These are phyloP conservation scores for Penicillium atrosanguineum DNA, from an alignment of 495 filamentous ascomycete genomes.

Conservation along the genomic window DNA sequence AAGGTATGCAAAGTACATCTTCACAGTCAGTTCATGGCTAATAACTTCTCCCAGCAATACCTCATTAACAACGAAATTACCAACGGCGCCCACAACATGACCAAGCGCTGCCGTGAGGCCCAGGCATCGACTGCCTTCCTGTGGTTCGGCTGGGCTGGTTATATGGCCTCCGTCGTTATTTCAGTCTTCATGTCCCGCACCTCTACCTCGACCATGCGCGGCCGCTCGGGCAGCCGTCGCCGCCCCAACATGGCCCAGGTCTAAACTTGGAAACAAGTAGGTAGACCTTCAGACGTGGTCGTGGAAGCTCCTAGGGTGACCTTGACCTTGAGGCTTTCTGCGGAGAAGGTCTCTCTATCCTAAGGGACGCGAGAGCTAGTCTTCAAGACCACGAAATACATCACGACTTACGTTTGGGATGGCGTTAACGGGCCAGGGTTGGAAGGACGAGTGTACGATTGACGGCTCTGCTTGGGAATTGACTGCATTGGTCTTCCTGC, in stretches of 20 bases:
- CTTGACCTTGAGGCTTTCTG: not conserved
- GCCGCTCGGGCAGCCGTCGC: constrained; percentile 41
- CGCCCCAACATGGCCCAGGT: constrained; percentile 64
- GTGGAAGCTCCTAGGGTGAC: not conserved
- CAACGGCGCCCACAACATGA: constrained; percentile 51
- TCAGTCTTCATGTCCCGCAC: constrained; percentile 44
- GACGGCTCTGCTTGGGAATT: not conserved
- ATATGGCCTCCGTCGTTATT: constrained; percentile 51
- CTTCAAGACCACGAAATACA: not conserved
- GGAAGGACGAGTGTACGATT: constrained; percentile 5
- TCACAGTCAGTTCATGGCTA: not conserved
- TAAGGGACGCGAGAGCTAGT: not conserved
- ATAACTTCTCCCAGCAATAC: constrained; percentile 35
- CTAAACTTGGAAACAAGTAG: constrained; percentile 31
- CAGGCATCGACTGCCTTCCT: constrained; percentile 68
- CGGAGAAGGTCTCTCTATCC: not conserved
- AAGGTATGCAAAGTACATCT: constrained; percentile 32
- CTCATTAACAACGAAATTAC: constrained; percentile 55
- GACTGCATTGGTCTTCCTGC: not conserved
- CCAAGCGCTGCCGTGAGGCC: constrained; percentile 64
- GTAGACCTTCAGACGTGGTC: not conserved
- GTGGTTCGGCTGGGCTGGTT: constrained; percentile 68
- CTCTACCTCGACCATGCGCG: constrained; percentile 39
- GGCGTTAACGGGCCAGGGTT: not conserved
- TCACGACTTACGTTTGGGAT: not conserved